A percentile compares a stretch with the other conserved stretches of the same genome.
Conservation (phyloP, 768 basidiomycete genomes). For the Multifurca ochricompacta region DNA sequence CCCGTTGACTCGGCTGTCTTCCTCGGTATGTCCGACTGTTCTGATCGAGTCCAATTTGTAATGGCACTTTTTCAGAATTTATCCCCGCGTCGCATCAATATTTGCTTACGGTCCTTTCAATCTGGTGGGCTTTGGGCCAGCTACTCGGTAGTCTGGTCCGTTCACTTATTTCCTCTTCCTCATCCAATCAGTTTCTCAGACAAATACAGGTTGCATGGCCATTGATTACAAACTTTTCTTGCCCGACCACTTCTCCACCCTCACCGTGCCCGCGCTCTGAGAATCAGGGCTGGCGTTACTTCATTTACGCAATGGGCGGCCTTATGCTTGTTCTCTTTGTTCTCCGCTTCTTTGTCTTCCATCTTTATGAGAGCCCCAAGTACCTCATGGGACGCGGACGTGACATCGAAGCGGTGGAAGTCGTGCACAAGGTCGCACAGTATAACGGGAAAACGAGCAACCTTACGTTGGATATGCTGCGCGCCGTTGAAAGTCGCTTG, state of each 20-base stretch:
- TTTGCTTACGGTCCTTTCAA: constrained; percentile 62
- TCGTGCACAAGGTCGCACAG: constrained; percentile 53
- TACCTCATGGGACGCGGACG: constrained; percentile 62
- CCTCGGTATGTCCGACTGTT: constrained; percentile 39
- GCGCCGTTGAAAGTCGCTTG: constrained; percentile 12
- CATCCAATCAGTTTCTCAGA: not conserved
- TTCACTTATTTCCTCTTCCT: not conserved
- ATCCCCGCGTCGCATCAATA: constrained; percentile 68
- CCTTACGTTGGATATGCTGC: constrained; percentile 47
- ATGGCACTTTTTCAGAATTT: constrained; percentile 46
- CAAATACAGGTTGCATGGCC: constrained; percentile 57
- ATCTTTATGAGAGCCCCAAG: constrained; percentile 61
- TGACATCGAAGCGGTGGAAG: constrained; percentile 54
- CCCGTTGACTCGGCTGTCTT: constrained; percentile 74
- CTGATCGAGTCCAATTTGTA: too few relatives aligned
- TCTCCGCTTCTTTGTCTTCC: constrained; percentile 59
- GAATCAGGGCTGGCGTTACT: constrained; percentile 72
- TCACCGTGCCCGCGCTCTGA: constrained; percentile 37
- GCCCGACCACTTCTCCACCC: constrained; percentile 30
- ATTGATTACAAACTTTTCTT: constrained; percentile 61
- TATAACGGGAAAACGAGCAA: constrained; percentile 46
- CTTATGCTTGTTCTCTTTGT: constrained; percentile 56
- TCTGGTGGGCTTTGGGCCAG: constrained; percentile 79
- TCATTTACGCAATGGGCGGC: constrained; percentile 65
- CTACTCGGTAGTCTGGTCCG: constrained; percentile 45